Conservation (phyloP, 2,329 filamentous ascomycete species). For the Colletotrichum eremochloae region DNA sequence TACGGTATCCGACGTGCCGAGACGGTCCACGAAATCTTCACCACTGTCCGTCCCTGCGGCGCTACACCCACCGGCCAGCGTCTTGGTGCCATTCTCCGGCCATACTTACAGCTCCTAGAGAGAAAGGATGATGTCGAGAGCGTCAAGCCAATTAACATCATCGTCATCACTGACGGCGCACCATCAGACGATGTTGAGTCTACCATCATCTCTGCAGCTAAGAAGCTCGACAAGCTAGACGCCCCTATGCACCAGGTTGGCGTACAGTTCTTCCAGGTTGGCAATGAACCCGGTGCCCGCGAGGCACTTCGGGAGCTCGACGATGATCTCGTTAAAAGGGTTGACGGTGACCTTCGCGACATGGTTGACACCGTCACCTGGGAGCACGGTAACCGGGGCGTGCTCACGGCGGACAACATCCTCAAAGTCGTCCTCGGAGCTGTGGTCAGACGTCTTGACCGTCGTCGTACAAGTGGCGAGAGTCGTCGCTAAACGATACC, state of each 20-base stretch:
- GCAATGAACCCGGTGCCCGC: conserved; percentile 75
- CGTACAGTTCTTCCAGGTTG: conserved; percentile 97
- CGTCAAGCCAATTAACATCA: conserved; percentile 88
- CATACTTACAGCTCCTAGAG: conserved; percentile 70
- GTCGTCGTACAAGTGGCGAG: conserved; percentile 44
- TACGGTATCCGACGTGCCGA: conserved; percentile 70
- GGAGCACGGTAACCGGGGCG: conserved; percentile 56
- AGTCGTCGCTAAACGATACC: conserved; percentile 18
- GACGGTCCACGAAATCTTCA: conserved; percentile 78
- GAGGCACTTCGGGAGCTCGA: conserved; percentile 79
- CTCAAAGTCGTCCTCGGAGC: conserved; percentile 86
- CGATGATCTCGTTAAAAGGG: conserved; percentile 73
- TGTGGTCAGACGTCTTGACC: conserved; percentile 68
- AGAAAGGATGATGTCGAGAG: conserved; percentile 56
- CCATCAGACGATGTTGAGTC: conserved; percentile 84
- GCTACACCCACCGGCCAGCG: conserved; percentile 82
- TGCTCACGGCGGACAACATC: conserved; percentile 77
- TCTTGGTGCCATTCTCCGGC: conserved; percentile 77
- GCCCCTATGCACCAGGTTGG: conserved; percentile 87
- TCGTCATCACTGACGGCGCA: conserved; percentile 91
- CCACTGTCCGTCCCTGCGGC: conserved; percentile 72
- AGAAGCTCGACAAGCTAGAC: conserved; percentile 76
- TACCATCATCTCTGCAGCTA: conserved; percentile 75
- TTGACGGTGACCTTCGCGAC: conserved; percentile 75
- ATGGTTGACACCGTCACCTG: conserved; percentile 94